Evolutionary conservation across 805 yeast genomes (phyloP).

Genomic region (Hanseniaspora thailandica): DNA sequence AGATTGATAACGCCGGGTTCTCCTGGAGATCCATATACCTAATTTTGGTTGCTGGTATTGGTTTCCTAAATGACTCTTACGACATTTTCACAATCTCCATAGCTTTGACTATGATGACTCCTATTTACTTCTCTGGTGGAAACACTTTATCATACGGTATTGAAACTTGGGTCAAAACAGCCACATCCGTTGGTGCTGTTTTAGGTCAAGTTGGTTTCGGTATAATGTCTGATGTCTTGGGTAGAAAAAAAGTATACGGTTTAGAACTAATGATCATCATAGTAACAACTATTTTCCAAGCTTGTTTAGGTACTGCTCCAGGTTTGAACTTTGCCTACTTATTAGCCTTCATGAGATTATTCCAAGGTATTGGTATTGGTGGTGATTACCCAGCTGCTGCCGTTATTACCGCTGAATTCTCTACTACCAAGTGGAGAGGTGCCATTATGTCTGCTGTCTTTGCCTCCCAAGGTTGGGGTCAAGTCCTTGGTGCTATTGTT

Average conservation of each 20-base stretch:
- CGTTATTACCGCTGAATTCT: conserved; percentile 83
- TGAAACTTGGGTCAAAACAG: conserved; percentile 64
- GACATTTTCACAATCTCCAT: conserved; percentile 84
- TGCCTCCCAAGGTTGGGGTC: conserved; percentile 97
- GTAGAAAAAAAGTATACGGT: conserved; percentile 84
- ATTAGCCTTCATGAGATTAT: conserved; percentile 63
- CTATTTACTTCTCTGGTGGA: conserved; percentile 51
- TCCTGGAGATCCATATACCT: conserved; percentile 78
- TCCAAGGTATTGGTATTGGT: conserved; percentile 94
- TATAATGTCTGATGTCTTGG: conserved; percentile 63
- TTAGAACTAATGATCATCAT: conserved; percentile 76
- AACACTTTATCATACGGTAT: conserved; percentile 58
- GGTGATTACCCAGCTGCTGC: conserved; percentile 93
- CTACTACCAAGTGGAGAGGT: conserved; percentile 96
- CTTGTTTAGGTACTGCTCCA: conserved; percentile 58
- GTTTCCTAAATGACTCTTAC: conserved; percentile 85
- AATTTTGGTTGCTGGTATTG: conserved; percentile 82
- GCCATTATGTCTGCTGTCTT: conserved; percentile 94
- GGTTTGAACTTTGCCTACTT: conserved; percentile 66
- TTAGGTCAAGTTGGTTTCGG: conserved; percentile 85
- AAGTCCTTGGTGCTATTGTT: conserved; percentile 74
- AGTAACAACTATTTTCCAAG: conserved; percentile 64
- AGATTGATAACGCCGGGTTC: conserved; percentile 65
- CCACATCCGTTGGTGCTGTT: conserved; percentile 89
- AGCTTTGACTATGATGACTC: conserved; percentile 66